phyloP scores from a whole-genome alignment of 2,329 filamentous ascomycete species.

The Aspergillus puulaauensis region DNA sequence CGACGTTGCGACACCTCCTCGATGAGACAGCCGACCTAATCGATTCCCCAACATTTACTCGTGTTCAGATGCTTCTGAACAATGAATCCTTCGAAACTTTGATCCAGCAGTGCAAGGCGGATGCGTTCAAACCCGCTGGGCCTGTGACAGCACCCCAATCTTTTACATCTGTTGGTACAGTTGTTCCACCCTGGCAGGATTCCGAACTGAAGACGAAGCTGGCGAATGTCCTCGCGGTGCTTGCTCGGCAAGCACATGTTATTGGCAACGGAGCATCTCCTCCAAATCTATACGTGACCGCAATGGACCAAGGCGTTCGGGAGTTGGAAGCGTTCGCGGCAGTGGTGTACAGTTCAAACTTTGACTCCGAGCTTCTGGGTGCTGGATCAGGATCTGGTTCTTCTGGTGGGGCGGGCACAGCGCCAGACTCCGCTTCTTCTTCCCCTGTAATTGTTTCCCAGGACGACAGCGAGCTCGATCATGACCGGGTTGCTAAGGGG shows the following conservation, averaged over 20 bases:
- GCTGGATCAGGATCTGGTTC: constrained; percentile 18
- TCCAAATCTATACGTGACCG: constrained; percentile 46
- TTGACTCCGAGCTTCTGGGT: constrained; percentile 36
- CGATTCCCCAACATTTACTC: constrained; percentile 86
- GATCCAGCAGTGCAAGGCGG: constrained; percentile 74
- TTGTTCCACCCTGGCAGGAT: constrained; percentile 31
- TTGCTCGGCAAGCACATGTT: constrained; percentile 84
- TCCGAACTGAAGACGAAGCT: constrained; percentile 65
- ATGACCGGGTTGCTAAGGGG: constrained; percentile 1
- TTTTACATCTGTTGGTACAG: constrained; percentile 44
- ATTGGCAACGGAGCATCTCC: constrained; percentile 70
- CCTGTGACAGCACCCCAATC: constrained; percentile 46
- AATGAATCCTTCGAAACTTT: constrained; percentile 84
- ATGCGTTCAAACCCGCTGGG: constrained; percentile 66
- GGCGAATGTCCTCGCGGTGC: constrained; percentile 83
- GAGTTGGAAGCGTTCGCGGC: constrained; percentile 50
- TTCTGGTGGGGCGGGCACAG: constrained; percentile 9
- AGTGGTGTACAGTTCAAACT: constrained; percentile 51
- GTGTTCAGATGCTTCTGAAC: constrained; percentile 81
- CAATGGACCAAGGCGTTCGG: constrained; percentile 47
- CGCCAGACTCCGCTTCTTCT: constrained; percentile 18
- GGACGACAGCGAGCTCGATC: constrained; percentile 11
- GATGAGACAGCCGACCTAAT: constrained; percentile 96
- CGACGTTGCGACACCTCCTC: constrained; percentile 74
- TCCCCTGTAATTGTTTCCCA: constrained; percentile 22